These are phyloP conservation scores for Alloteropsis semialata DNA, from an alignment of 176 grass and related monocot genomes.

Conservation along the genomic window DNA sequence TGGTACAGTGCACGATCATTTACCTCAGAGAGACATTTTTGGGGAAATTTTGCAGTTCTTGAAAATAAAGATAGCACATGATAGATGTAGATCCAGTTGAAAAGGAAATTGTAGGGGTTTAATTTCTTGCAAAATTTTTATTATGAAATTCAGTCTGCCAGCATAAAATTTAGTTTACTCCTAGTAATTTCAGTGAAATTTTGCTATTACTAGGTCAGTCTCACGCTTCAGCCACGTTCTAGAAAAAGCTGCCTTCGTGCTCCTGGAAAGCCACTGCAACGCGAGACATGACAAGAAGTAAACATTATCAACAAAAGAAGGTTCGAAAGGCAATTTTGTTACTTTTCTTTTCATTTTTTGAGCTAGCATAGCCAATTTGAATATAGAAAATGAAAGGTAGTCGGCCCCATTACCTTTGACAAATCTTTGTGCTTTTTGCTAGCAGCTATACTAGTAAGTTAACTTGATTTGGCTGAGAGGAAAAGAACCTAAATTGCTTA, in stretches of 20 bases:
- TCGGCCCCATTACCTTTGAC: background rate
- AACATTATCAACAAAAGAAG: background rate
- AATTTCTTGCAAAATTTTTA: no score
- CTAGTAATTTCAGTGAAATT: background rate
- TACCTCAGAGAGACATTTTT: background rate
- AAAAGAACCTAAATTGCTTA: background rate
- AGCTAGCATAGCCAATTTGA: background rate
- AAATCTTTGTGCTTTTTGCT: background rate
- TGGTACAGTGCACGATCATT: background rate
- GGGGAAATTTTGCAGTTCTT: no score
- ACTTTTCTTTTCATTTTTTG: background rate
- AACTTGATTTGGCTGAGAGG: background rate
- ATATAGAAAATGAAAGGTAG: background rate
- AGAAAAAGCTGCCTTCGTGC: background rate
- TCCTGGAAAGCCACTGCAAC: background rate
- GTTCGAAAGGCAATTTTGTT: background rate
- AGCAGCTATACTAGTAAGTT: background rate
- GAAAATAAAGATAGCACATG: no score
- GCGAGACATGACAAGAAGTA: background rate
- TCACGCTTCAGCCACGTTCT: background rate
- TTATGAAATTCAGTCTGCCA: background rate
- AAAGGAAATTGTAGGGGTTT: no score
- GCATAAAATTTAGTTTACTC: background rate
- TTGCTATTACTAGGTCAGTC: background rate
- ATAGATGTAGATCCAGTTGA: no score